Percentiles rank a stretch among this genome's conserved stretches.
Evolutionary conservation across 139 green algal species (phyloP).

Genomic region (Mesotaenium endlicherianum): DNA sequence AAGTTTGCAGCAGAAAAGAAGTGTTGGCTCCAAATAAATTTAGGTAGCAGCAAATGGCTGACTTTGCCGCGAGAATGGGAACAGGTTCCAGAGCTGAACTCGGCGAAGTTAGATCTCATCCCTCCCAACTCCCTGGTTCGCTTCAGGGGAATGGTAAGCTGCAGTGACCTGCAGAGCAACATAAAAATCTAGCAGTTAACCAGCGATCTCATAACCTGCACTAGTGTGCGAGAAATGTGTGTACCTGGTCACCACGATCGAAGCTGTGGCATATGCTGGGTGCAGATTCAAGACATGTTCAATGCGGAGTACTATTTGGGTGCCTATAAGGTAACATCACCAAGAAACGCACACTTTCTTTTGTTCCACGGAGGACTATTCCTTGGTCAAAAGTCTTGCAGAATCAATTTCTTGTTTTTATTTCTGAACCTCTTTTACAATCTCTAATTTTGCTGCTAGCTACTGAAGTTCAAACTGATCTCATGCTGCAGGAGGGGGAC

Average conservation of each 20-base stretch:
- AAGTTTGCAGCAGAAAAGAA: not conserved
- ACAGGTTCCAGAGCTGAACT: conserved; percentile 24
- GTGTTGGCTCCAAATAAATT: not conserved
- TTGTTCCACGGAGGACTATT: too few relatives aligned
- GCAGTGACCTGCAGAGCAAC: not conserved
- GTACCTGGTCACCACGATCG: not conserved
- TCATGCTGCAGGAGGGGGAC: not conserved
- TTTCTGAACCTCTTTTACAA: too few relatives aligned
- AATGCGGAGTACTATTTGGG: conserved; percentile 56
- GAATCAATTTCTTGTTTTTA: too few relatives aligned
- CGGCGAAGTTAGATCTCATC: not conserved
- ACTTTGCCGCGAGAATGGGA: too few relatives aligned
- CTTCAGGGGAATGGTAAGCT: conserved; percentile 26
- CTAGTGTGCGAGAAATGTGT: not conserved
- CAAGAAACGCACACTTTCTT: too few relatives aligned
- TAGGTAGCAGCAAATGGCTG: too few relatives aligned
- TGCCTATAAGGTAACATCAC: conserved; percentile 45
- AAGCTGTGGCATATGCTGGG: not conserved
- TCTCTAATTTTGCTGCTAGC: too few relatives aligned
- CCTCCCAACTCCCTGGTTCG: conserved; percentile 9
- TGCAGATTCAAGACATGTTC: conserved; percentile 52
- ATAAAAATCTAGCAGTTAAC: not conserved
- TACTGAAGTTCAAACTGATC: too few relatives aligned
- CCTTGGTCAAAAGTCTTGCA: too few relatives aligned
- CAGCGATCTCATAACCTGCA: not conserved